Conservation (phyloP, 148 eudicot genomes). For the Chenopodium quinoa region DNA sequence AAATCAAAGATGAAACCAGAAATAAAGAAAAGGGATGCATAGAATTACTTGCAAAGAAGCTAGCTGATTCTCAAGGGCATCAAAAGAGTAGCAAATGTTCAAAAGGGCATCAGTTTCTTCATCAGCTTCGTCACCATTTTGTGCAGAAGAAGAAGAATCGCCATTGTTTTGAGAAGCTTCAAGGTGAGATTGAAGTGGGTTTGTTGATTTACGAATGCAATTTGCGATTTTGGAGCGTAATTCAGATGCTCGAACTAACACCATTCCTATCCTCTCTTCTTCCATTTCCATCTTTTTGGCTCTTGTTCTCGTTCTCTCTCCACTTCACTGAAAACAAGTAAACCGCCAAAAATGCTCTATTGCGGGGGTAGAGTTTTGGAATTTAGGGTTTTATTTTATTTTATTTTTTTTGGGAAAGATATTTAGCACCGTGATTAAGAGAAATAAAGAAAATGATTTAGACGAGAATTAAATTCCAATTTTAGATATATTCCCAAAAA, state of each 20-base stretch:
- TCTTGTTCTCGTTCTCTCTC: slow-evolving; percentile 5
- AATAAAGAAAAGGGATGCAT: background rate
- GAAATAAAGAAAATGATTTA: too few relatives aligned
- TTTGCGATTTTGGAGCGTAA: slow-evolving; percentile 62
- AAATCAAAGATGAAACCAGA: slow-evolving; percentile 13
- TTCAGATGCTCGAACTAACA: slow-evolving; percentile 66
- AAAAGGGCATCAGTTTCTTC: slow-evolving; percentile 56
- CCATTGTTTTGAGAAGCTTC: slow-evolving; percentile 1
- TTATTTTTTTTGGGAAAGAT: background rate
- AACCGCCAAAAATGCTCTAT: background rate
- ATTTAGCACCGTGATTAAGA: too few relatives aligned
- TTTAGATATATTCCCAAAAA: too few relatives aligned
- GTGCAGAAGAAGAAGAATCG: slow-evolving; percentile 5
- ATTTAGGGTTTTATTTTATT: slow-evolving; percentile 3
- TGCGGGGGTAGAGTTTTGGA: background rate
- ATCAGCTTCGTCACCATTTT: slow-evolving; percentile 27
- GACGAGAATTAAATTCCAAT: too few relatives aligned
- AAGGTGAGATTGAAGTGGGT: background rate
- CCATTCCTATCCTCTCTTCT: slow-evolving; percentile 65
- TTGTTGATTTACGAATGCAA: slow-evolving; percentile 49
- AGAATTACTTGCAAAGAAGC: slow-evolving; percentile 64
- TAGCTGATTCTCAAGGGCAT: slow-evolving; percentile 76
- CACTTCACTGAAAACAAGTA: background rate
- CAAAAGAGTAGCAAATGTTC: slow-evolving; percentile 71
- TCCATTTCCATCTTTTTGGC: slow-evolving; percentile 47